Conservation (phyloP, 495 filamentous ascomycete species). For the Oleoguttula mirabilis region DNA sequence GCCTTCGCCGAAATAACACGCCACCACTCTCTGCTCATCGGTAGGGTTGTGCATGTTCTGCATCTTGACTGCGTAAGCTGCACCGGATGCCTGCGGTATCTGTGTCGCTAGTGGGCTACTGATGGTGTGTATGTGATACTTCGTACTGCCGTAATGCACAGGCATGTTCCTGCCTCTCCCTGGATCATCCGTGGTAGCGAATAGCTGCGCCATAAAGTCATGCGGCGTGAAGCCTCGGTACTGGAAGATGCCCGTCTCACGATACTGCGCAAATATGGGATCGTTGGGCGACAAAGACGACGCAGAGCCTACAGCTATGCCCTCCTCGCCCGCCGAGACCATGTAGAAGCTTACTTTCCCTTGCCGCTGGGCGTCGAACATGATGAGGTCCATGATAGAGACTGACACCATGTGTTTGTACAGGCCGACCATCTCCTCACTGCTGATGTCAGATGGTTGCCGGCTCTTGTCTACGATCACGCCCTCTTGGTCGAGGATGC, state of each 20-base stretch:
- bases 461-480: conserved; percentile 58
- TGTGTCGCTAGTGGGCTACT: conserved; percentile 90
- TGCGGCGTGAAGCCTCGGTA: conserved; percentile 78
- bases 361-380: conserved; percentile 78
- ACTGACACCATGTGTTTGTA: conserved; percentile 62
- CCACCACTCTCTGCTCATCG: conserved; percentile 53
- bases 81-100: conserved; percentile 86
- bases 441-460: conserved; percentile 46
- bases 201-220: conserved; percentile 91
- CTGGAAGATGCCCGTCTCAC: conserved; percentile 81
- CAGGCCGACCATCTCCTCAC: conserved; percentile 54
- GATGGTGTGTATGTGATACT: conserved; percentile 81
- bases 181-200: conserved; percentile 72
- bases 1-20: conserved; percentile 95
- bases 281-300: conserved; percentile 72
- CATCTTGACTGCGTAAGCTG: conserved; percentile 88
- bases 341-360: conserved; percentile 92
- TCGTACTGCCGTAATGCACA: conserved; percentile 80
- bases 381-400: conserved; percentile 85
- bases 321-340: conserved; percentile 94
- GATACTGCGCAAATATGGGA: conserved; percentile 88
- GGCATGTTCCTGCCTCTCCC: conserved; percentile 93
- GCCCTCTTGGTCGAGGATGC: conserved; percentile 74
- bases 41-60: conserved; percentile 63
- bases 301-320: conserved; percentile 76